These are phyloP conservation scores for Entomophthora muscae DNA, from an alignment of 371 early-diverging fungal genomes.

Conservation along the genomic window DNA sequence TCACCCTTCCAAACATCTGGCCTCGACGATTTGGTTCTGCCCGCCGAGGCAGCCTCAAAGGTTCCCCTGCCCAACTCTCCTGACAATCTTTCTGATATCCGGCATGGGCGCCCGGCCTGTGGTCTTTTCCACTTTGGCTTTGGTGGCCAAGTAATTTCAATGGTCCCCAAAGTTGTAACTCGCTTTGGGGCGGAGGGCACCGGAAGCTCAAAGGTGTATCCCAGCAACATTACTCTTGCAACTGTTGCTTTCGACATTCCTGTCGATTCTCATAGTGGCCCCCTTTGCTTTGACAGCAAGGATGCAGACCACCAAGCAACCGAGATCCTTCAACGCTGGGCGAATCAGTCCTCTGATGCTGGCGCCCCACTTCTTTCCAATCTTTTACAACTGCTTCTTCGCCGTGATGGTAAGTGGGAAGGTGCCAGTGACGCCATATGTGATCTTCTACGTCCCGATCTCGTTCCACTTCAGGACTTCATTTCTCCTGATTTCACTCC, in stretches of 20 bases:
- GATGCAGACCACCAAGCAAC: neutral
- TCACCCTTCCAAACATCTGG: neutral
- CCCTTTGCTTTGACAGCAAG: constrained; percentile 13
- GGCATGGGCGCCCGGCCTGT: constrained; percentile 15
- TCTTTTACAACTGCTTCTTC: constrained; percentile 35
- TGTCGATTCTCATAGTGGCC: constrained; percentile 12
- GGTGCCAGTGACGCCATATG: constrained; percentile 34
- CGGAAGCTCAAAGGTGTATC: constrained; percentile 30
- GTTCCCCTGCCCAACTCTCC: neutral
- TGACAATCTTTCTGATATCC: neutral
- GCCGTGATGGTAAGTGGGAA: constrained; percentile 32
- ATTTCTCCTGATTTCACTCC: constrained; percentile 17
- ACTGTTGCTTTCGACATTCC: neutral
- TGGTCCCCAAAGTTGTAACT: constrained; percentile 51
- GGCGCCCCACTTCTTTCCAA: constrained; percentile 28
- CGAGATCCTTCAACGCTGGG: neutral
- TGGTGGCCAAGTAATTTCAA: constrained; percentile 63
- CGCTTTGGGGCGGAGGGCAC: constrained; percentile 24
- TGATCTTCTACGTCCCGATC: constrained; percentile 19
- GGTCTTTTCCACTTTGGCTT: constrained; percentile 69
- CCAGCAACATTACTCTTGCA: constrained; percentile 25
- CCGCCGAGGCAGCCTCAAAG: neutral
- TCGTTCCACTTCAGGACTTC: constrained; percentile 10
- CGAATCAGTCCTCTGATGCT: neutral
- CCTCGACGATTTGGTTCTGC: neutral